phyloP scores from a whole-genome alignment of 257 asterid species.

The Misopates orontium region DNA sequence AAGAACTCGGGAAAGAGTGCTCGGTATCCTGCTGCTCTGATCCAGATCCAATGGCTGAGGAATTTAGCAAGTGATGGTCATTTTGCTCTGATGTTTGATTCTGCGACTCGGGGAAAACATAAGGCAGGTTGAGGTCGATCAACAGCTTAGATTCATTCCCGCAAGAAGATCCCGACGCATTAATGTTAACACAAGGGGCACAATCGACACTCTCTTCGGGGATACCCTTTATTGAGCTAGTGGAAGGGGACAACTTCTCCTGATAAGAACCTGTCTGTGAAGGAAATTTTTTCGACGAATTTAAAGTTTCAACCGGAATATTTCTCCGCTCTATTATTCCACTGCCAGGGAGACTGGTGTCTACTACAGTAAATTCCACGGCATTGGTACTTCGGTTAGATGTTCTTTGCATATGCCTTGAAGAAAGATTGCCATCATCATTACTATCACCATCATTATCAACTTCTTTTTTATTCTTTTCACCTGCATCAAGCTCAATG shows the following conservation, averaged over 20 bases:
- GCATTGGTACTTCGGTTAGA: conserved; percentile 36
- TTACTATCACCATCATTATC: too few relatives aligned
- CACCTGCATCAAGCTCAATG: conserved; percentile 46
- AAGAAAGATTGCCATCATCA: conserved; percentile 39
- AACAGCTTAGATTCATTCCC: too few relatives aligned
- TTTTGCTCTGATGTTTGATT: too few relatives aligned
- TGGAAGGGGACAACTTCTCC: conserved; percentile 51
- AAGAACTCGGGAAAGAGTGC: too few relatives aligned
- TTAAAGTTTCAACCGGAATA: conserved; percentile 38
- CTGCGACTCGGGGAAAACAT: too few relatives aligned
- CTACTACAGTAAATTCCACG: conserved; percentile 56
- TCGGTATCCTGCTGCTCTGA: too few relatives aligned
- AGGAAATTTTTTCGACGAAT: conserved; percentile 24
- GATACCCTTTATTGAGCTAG: conserved; percentile 49
- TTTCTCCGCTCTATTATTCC: conserved; percentile 49
- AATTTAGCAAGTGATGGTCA: too few relatives aligned
- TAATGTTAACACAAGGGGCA: conserved; percentile 18
- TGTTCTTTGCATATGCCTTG: conserved; percentile 50
- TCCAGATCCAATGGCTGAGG: too few relatives aligned
- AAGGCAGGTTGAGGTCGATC: too few relatives aligned
- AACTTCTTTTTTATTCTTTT: not conserved
- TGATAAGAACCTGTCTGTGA: conserved; percentile 33
- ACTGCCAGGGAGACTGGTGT: conserved; percentile 53
- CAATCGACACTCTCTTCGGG: conserved; percentile 42
- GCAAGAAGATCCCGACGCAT: conserved; percentile 13